Conservation (phyloP, 768 basidiomycete species). For the Lactarius sp. region DNA sequence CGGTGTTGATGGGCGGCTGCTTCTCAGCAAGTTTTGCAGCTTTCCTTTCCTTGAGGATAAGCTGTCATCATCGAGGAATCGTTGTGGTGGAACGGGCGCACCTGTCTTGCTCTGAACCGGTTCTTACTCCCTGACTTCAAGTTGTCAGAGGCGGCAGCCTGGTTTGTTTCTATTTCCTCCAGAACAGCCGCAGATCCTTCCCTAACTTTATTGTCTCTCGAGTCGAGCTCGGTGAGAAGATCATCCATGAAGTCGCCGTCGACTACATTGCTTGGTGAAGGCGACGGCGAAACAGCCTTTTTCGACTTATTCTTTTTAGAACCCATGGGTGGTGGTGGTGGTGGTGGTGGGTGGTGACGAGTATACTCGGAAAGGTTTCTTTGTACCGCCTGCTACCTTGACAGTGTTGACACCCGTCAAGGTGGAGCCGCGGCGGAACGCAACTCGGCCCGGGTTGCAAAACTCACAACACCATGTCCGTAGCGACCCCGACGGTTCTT, state of each 20-base stretch:
- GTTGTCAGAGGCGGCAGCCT: neutral
- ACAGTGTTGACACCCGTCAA: no score
- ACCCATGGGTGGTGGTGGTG: conserved; percentile 36
- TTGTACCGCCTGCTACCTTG: no score
- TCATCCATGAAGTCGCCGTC: conserved; percentile 68
- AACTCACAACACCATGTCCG: conserved; percentile 37
- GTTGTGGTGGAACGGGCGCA: conserved; percentile 29
- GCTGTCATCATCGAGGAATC: conserved; percentile 11
- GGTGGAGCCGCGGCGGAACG: no score
- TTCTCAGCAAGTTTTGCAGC: conserved; percentile 57
- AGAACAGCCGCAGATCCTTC: conserved; percentile 46
- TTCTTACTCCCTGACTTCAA: conserved; percentile 53
- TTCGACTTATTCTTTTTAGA: conserved; percentile 56
- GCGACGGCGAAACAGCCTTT: conserved; percentile 37
- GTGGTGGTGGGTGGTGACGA: conserved; percentile 2
- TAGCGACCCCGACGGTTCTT: conserved; percentile 67
- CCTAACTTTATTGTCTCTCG: conserved; percentile 47
- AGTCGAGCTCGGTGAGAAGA: conserved; percentile 72
- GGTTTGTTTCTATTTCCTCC: conserved; percentile 37
- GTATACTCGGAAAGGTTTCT: neutral
- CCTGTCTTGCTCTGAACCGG: conserved; percentile 71
- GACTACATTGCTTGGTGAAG: conserved; percentile 29
- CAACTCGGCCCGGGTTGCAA: neutral
- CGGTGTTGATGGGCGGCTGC: conserved; percentile 49
- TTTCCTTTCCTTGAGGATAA: conserved; percentile 56